Percentiles rank a stretch among this genome's conserved stretches.
Evolutionary conservation across 371 early-diverging fungal genomes (phyloP).

Genomic region (Saksenaea oblongispora): DNA sequence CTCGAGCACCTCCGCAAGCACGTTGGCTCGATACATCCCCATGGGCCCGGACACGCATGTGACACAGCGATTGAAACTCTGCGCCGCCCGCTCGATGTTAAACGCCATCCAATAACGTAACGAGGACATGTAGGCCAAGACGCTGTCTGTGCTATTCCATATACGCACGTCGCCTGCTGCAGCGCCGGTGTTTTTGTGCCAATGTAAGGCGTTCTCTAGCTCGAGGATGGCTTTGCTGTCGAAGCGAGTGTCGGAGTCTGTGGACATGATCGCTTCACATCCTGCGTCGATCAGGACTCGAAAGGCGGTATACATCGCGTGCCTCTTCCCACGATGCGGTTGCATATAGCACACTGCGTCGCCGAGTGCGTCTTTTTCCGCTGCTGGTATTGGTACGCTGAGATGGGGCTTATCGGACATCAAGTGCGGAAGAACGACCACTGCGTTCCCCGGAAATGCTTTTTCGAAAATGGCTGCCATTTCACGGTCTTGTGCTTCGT

Average conservation of each 20-base stretch:
- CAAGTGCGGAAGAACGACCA: constrained; percentile 48
- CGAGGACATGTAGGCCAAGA: constrained; percentile 63
- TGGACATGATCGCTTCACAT: constrained; percentile 61
- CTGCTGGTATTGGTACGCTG: constrained; percentile 20
- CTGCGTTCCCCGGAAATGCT: constrained; percentile 50
- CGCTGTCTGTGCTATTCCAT: constrained; percentile 52
- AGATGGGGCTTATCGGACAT: constrained; percentile 32
- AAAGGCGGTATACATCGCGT: constrained; percentile 71
- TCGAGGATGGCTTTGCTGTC: constrained; percentile 54
- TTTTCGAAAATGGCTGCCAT: constrained; percentile 63
- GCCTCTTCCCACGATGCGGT: constrained; percentile 63
- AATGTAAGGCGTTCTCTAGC: constrained; percentile 52
- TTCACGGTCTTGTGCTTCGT: constrained; percentile 57
- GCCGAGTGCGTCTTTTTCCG: constrained; percentile 8
- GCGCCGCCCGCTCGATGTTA: constrained; percentile 69
- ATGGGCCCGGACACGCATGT: constrained; percentile 74
- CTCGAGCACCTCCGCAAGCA: constrained; percentile 57
- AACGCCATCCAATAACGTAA: constrained; percentile 73
- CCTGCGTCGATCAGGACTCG: constrained; percentile 53
- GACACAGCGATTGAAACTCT: constrained; percentile 62
- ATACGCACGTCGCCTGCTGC: constrained; percentile 69
- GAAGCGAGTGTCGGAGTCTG: constrained; percentile 68
- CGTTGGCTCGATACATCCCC: constrained; percentile 60
- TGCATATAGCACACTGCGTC: constrained; percentile 51
- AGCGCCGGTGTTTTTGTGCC: constrained; percentile 57